Percentiles rank a stretch among this genome's conserved stretches.
Conservation (phyloP, 129 eudicot species). For the Solidago caesia region DNA sequence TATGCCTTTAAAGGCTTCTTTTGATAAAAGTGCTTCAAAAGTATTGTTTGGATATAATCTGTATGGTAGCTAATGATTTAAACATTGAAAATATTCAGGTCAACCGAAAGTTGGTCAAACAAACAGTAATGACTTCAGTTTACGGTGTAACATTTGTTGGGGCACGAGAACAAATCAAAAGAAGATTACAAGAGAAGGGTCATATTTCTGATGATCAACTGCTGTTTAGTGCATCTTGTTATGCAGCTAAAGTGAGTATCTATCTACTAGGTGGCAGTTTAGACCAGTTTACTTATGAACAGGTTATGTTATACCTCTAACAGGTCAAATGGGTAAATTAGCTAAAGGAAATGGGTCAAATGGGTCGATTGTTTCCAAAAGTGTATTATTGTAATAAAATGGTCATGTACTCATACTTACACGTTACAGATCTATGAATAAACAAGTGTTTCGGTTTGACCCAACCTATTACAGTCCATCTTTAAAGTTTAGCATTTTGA, state of each 20-base stretch:
- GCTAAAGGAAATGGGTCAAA: too few species aligned
- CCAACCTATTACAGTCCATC: too few species aligned
- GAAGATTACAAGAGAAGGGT: slow-evolving; percentile 83
- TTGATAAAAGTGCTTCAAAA: neutral
- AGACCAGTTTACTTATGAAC: too few species aligned
- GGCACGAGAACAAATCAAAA: slow-evolving; percentile 92
- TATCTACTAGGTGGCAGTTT: neutral
- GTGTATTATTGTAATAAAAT: too few species aligned
- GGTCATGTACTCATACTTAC: too few species aligned
- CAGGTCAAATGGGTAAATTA: too few species aligned
- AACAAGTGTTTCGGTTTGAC: too few species aligned
- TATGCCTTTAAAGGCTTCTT: neutral
- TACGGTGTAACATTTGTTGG: slow-evolving; percentile 93
- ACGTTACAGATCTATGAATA: too few species aligned
- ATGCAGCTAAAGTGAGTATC: slow-evolving; percentile 82
- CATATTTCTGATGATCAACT: slow-evolving; percentile 70
- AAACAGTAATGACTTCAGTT: slow-evolving; percentile 99
- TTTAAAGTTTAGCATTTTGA: too few species aligned
- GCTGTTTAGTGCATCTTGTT: slow-evolving; percentile 79
- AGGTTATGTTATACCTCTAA: too few species aligned
- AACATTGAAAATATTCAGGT: slow-evolving; percentile 53
- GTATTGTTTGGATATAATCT: neutral
- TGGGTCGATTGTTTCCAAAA: too few species aligned
- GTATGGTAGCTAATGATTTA: neutral
- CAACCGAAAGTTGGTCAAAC: slow-evolving; percentile 83